Conservation (phyloP, 306 rosid genomes). For the Acmispon strigosus region DNA sequence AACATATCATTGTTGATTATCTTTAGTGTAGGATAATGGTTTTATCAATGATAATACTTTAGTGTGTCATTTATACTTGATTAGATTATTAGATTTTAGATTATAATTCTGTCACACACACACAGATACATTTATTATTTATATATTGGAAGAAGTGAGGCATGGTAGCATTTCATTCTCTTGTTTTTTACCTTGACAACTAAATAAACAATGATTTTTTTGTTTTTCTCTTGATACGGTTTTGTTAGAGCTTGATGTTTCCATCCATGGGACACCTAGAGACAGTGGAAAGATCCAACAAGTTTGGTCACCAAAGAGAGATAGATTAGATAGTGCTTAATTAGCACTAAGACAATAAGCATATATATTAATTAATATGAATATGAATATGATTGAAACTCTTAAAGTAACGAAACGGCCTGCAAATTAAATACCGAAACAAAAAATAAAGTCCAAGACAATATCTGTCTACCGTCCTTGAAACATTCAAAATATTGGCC, state of each 20-base stretch:
- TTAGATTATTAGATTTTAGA: too few relatives aligned
- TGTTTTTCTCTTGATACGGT: neutral
- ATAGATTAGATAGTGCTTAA: neutral
- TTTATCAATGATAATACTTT: too few relatives aligned
- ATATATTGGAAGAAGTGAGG: too few relatives aligned
- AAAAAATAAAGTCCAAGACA: neutral
- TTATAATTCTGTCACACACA: too few relatives aligned
- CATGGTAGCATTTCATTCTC: too few relatives aligned
- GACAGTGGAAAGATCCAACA: too few relatives aligned
- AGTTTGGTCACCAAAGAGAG: neutral
- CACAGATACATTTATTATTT: too few relatives aligned
- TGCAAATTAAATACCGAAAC: conserved; percentile 20
- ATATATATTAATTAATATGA: neutral
- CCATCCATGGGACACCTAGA: neutral
- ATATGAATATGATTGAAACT: neutral
- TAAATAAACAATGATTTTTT: too few relatives aligned
- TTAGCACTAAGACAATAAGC: neutral
- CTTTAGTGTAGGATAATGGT: too few relatives aligned
- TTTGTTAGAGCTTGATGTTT: neutral
- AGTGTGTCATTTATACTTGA: too few relatives aligned
- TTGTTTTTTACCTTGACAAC: neutral
- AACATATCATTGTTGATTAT: too few relatives aligned
- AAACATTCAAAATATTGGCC: conserved; percentile 15
- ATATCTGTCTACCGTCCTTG: conserved; percentile 20
- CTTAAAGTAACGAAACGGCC: conserved; percentile 10